Evolutionary conservation across 2,329 filamentous ascomycete genomes (phyloP), one percentile per base, ranked within the genome.

Genomic region (Rutstroemia sp.): DNA sequence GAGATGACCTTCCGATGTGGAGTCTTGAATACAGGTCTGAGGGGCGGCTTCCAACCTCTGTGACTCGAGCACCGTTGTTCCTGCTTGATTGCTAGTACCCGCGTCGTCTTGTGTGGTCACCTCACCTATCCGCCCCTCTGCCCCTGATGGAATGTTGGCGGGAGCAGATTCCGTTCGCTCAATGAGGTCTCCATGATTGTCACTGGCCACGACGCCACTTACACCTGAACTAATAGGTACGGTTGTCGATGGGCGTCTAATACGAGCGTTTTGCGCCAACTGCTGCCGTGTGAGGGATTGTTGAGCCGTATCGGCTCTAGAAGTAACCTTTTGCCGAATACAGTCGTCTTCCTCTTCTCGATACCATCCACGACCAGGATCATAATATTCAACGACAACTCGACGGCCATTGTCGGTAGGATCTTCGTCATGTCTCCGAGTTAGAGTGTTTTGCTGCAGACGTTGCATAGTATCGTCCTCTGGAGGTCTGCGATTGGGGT

Each of bases 211-310:
- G 48, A 21, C 46, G 34, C 38, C 14, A 14, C 25, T 44, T 47
- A 17, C 19, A 36, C 19, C 54, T 27, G 42, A 9, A 39, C 54
- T 42, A 5, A 63, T 19, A 17, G 63, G 63, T 36, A 64, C 38
- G 27, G 60, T 62, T 25, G 63, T 66, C 27, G 61, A 52, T 30
- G 61, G 63, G 17, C 60, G 60, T 56, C 61, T 64, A 38, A 68
- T 58, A 19, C 63, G 63, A 48, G 63, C 64, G 25, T 40, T 44
- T 30, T 62, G 59, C 21, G 64, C 64, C 48, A 67, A 47, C 40
- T 65, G 46, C 34, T 63, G 51, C 19, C 65, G 57, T 23, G 45
- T 60, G 10, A 62, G 40, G 9, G 62, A 57, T 8, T 4, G 27
- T 48, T 55, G 54, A 36, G 47, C 51, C 21, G 39, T 47, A 2